phyloP scores from a whole-genome alignment of 164 flowering plant species.

The Euptelea pleiosperma region DNA sequence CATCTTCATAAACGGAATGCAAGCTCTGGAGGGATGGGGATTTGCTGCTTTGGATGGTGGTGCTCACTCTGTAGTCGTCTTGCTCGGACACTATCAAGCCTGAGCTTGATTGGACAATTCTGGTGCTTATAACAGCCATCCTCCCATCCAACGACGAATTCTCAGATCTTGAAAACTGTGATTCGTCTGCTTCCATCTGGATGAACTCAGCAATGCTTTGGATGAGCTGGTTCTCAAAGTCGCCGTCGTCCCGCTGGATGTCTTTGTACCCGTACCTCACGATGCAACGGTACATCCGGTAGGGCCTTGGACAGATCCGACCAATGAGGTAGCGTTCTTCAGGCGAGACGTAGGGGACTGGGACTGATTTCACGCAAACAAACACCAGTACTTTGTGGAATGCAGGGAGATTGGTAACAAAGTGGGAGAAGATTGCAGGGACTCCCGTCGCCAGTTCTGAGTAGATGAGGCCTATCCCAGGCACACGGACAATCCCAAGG shows the following conservation, averaged over 20 bases:
- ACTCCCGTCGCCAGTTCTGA: slow-evolving; percentile 79
- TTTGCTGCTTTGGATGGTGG: slow-evolving; percentile 22
- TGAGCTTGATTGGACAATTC: slow-evolving; percentile 6
- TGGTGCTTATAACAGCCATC: slow-evolving; percentile 39
- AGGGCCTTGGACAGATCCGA: slow-evolving; percentile 66
- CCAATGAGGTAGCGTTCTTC: slow-evolving; percentile 84
- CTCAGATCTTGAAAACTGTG: slow-evolving; percentile 34
- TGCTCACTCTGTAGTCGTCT: slow-evolving; percentile 2
- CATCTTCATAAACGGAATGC: slow-evolving; percentile 26
- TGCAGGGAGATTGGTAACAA: slow-evolving; percentile 81
- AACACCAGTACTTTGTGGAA: slow-evolving; percentile 73
- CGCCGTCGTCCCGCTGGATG: slow-evolving; percentile 55
- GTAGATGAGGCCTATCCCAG: slow-evolving; percentile 83
- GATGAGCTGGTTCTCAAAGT: slow-evolving; percentile 68
- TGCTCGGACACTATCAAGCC: slow-evolving; percentile 20
- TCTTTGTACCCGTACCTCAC: slow-evolving; percentile 84
- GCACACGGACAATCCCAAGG: slow-evolving; percentile 81
- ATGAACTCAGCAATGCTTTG: slow-evolving; percentile 74
- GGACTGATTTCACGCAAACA: slow-evolving; percentile 80
- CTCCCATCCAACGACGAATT: slow-evolving; percentile 28
- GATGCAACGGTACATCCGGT: slow-evolving; percentile 80
- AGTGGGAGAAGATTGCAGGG: slow-evolving; percentile 75
- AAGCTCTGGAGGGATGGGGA: slow-evolving; percentile 25
- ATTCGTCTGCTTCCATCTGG: slow-evolving; percentile 68
- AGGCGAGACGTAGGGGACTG: slow-evolving; percentile 71